These are phyloP conservation scores for Alternaria sp. DNA, from an alignment of 2,329 filamentous ascomycete genomes.

Conservation along the genomic window DNA sequence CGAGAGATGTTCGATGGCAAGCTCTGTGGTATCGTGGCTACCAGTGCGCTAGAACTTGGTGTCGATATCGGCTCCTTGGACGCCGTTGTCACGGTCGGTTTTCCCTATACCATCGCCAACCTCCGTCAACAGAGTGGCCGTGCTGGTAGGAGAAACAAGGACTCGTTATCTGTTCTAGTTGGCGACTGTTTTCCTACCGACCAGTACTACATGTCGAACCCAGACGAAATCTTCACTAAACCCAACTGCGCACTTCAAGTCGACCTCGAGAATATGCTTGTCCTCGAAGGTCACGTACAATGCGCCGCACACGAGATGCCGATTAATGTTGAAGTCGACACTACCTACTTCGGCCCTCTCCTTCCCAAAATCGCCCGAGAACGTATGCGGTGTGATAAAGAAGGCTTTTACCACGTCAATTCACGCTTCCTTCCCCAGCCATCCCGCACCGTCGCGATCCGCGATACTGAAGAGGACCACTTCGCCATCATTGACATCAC, in stretches of 20 bases:
- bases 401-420: slow-evolving; percentile 90
- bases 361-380: slow-evolving; percentile 75
- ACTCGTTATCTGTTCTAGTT: slow-evolving; percentile 88
- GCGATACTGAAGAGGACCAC: slow-evolving; percentile 88
- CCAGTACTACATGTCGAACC: slow-evolving; percentile 97
- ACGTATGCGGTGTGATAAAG: slow-evolving; percentile 74
- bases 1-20: slow-evolving; percentile 97
- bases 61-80: slow-evolving; percentile 95
- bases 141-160: slow-evolving; percentile 89
- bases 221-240: slow-evolving; percentile 89
- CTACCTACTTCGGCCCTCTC: slow-evolving; percentile 78
- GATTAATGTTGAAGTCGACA: slow-evolving; percentile 78
- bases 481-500: slow-evolving; percentile 93
- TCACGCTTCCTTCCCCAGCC: slow-evolving; percentile 86
- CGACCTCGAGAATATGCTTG: slow-evolving; percentile 88
- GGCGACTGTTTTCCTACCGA: slow-evolving; percentile 91
- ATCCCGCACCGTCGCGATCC: slow-evolving; percentile 83
- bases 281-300: slow-evolving; percentile 92
- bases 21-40: slow-evolving; percentile 90
- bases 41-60: slow-evolving; percentile 89
- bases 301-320: slow-evolving; percentile 97
- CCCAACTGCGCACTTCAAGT: slow-evolving; percentile 90
- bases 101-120: slow-evolving; percentile 95
- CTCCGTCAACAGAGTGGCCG: slow-evolving; percentile 92
- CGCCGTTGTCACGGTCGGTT: slow-evolving; percentile 91